phyloP scores from a whole-genome alignment of 345 rosid genomes.

The Streptanthus diversifolius region DNA sequence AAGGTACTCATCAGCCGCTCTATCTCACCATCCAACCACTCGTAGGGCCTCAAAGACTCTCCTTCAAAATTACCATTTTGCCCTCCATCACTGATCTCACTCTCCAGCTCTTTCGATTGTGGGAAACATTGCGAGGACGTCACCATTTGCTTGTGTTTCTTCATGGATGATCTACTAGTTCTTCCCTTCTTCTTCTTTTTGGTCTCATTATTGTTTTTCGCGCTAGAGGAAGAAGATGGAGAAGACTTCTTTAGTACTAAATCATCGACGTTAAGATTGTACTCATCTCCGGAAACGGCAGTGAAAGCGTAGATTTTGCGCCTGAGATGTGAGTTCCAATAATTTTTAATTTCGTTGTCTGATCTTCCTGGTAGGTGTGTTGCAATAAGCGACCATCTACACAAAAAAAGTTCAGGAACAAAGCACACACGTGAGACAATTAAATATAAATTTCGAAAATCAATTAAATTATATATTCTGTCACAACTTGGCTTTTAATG shows the following conservation, averaged over 20 bases:
- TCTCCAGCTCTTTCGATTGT: conserved; percentile 4
- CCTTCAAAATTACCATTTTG: conserved; percentile 8
- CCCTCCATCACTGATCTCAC: background rate
- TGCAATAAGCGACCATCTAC: conserved; percentile 80
- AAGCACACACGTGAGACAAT: background rate
- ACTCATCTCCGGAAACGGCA: background rate
- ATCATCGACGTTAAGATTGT: background rate
- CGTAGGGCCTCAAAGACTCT: conserved; percentile 54
- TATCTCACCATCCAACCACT: conserved; percentile 71
- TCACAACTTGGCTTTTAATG: background rate
- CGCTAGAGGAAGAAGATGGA: background rate
- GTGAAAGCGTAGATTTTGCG: conserved; percentile 53
- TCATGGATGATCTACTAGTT: conserved; percentile 43
- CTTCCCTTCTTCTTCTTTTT: conserved; percentile 34
- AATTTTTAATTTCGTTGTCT: conserved; percentile 88
- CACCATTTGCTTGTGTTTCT: conserved; percentile 41
- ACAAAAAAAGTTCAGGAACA: background rate
- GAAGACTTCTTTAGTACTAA: conserved; percentile 2
- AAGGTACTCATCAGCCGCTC: conserved; percentile 40
- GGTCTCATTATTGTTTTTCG: conserved; percentile 18
- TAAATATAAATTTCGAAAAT: background rate
- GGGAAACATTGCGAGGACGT: conserved; percentile 13
- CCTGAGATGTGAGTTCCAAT: conserved; percentile 83
- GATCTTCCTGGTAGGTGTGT: conserved; percentile 78
- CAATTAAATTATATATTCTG: background rate